Evolutionary conservation across 2,329 filamentous ascomycete genomes (phyloP).

Genomic region (Cercospora sesami): DNA sequence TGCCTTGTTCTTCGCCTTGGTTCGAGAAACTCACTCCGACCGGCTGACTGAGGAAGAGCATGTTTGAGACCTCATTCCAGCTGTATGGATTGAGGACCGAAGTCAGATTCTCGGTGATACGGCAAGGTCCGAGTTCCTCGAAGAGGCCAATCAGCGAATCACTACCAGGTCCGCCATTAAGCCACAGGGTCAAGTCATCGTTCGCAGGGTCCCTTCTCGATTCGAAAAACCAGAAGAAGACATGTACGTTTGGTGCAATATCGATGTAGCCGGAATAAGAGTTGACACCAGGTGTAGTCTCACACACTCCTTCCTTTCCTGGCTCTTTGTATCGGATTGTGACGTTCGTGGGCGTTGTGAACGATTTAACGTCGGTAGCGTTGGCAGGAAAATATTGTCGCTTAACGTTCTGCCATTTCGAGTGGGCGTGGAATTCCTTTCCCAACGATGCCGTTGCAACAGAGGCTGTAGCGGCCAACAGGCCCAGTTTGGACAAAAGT

Average conservation of each 20-base stretch:
- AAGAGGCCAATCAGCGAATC: conserved; percentile 61
- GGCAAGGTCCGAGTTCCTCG: conserved; percentile 48
- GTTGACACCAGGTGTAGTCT: conserved; percentile 54
- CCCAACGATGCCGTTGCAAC: conserved; percentile 11
- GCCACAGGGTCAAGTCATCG: conserved; percentile 62
- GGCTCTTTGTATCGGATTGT: conserved; percentile 44
- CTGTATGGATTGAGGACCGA: conserved; percentile 62
- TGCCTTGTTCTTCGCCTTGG: conserved; percentile 34
- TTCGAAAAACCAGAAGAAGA: conserved; percentile 68
- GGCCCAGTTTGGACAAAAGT: background rate
- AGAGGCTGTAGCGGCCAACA: conserved; percentile 9
- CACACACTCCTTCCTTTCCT: conserved; percentile 40
- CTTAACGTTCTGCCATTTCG: conserved; percentile 19
- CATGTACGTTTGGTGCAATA: conserved; percentile 44
- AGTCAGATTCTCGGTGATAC: conserved; percentile 47
- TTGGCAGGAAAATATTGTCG: conserved; percentile 41
- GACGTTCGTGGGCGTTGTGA: conserved; percentile 39
- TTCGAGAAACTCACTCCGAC: conserved; percentile 61
- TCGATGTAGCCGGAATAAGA: conserved; percentile 48
- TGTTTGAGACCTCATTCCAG: conserved; percentile 64
- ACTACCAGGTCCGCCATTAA: conserved; percentile 60
- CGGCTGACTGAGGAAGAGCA: conserved; percentile 71
- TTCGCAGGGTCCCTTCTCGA: conserved; percentile 53
- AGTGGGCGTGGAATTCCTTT: conserved; percentile 3
- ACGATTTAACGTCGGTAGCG: conserved; percentile 47